Conservation (phyloP, 2,329 filamentous ascomycete genomes). For the Scytalidium lignicola region DNA sequence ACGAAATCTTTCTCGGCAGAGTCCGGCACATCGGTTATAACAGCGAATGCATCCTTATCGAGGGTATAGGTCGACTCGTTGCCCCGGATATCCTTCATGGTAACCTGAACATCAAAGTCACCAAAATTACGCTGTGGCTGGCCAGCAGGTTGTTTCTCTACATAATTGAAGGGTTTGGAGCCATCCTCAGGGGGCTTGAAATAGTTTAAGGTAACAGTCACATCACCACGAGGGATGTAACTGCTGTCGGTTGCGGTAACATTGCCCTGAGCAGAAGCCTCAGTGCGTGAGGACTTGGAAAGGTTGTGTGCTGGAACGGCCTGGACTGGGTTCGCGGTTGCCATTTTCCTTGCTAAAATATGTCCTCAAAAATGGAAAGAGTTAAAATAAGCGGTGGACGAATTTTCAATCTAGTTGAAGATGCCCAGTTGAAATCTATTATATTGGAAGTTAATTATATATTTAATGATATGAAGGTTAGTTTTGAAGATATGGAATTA, state of each 20-base stretch:
- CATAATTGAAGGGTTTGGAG: slow-evolving; percentile 49
- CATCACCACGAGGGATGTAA: slow-evolving; percentile 44
- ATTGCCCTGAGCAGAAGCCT: slow-evolving; percentile 13
- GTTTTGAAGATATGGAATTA: too few relatives aligned
- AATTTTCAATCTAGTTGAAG: too few relatives aligned
- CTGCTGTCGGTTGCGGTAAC: slow-evolving; percentile 3
- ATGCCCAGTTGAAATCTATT: too few relatives aligned
- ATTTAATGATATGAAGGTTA: too few relatives aligned
- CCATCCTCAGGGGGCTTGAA: slow-evolving; percentile 50
- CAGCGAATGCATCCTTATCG: slow-evolving; percentile 70
- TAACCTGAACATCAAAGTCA: slow-evolving; percentile 21
- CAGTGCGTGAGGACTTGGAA: slow-evolving; percentile 20
- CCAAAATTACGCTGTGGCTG: slow-evolving; percentile 25
- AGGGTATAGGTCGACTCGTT: slow-evolving; percentile 61
- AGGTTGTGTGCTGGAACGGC: slow-evolving; percentile 37
- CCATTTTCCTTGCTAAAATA: too few relatives aligned
- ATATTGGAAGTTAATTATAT: too few relatives aligned
- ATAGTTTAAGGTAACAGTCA: slow-evolving; percentile 46
- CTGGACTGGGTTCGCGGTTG: slow-evolving; percentile 31
- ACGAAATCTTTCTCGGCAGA: slow-evolving; percentile 56
- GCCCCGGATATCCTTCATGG: slow-evolving; percentile 69
- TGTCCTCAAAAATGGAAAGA: too few relatives aligned
- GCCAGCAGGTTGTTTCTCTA: slow-evolving; percentile 33
- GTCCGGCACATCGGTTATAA: slow-evolving; percentile 53
- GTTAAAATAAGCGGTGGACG: too few relatives aligned